Evolutionary conservation across 495 filamentous ascomycete species (phyloP), one percentile per base, ranked within the genome.

Genomic region (Xylaria intraflava): DNA sequence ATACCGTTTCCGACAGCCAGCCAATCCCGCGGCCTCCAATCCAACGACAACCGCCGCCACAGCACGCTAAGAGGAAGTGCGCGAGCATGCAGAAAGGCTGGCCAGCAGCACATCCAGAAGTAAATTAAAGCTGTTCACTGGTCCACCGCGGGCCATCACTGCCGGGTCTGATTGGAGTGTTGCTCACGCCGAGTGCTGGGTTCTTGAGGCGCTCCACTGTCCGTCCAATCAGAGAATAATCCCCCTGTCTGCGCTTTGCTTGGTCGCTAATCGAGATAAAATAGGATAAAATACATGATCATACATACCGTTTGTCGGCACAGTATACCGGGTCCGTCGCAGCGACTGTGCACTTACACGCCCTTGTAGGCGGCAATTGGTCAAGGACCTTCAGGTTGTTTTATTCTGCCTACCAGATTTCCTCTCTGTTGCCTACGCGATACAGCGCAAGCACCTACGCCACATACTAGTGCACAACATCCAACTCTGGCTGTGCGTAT

Each of bases 91-190:
- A 31, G 11, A 19, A 30, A 5, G 12, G 39, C 24, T 6, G 5
- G 35, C 5, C 14, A 39, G 24, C 39, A 33, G 26, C 20, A 26
- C 6, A 31, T 7, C 39, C 22, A 26, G 10, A 26, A 4, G 22
- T 5, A 6, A 14, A 30, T 17, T 27, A n/a, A 24, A 17, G 22
- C 35, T 39, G 19, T 19, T 40, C 23, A 52, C 40, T 52, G 49
- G 38, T 24, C 51, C 52, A 43, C 52, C 26, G 24, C 53, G 44
- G 50, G 46, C 53, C 53, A 46, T 46, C 46, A 46, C 31, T 47
- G 47, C 26, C 39, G 30, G 29, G 10, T 38, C 11, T 38, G 38
- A 38, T 38, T 51, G 23, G 30, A 14, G 17, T 38, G 14, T 49
- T 46, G 39, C 31, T 35, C 39, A 36, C 53, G 53, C 53, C 41